Base-by-base conservation (phyloP, 495 filamentous ascomycete genomes). In the Wilcoxina mikolae region DNA sequence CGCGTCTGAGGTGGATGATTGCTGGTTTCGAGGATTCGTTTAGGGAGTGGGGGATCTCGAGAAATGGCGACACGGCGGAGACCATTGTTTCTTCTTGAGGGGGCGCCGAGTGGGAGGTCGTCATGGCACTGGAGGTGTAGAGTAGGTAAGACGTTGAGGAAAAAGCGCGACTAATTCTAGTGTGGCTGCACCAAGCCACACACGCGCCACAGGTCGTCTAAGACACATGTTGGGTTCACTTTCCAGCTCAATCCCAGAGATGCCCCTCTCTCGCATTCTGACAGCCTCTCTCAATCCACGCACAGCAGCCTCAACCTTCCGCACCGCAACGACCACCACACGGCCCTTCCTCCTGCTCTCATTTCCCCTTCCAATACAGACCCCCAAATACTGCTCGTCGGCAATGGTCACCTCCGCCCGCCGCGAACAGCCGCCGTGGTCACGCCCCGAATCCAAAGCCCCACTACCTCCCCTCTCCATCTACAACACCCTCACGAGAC, bases 1-100 rank as follows among this genome's bases (percentile, higher is more conserved):
- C 89, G 68, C 89, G 81, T 52, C 80, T 83, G 18, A 95, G 77
- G 65, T 93, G 83, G 54, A 95, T 75, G 53, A 95, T 78, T 0
- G 86, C 55, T 7, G 64, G 64, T 0, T 50, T 56, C 3, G 56
- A 18, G 10, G 59, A 57, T 17, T 35, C 17, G 15, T 39, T 18
- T 15, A 65, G 48, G 0, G 56, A 35, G 20, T 18, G n/a, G n/a
- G 62, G 63, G 15, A 56, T 52, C 26, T 49, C 33, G 4, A 66
- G 56, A 43, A 66, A 65, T 7, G 56, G 28, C 28, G 50, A 53
- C 10, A 41, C 28, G 17, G 50, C 50, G 27, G 27, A 10, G 33
- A 9, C 50, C 15, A 33, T 17, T 22, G 50, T 50, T 11, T 27
- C 28, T 9, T 9, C 31, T 39, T 3, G 47, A 12, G 15, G 47